Percentiles rank a stretch among this genome's conserved stretches.
Conservation (phyloP, 371 early-diverging fungal species). For the Syncephalastrum sp. region DNA sequence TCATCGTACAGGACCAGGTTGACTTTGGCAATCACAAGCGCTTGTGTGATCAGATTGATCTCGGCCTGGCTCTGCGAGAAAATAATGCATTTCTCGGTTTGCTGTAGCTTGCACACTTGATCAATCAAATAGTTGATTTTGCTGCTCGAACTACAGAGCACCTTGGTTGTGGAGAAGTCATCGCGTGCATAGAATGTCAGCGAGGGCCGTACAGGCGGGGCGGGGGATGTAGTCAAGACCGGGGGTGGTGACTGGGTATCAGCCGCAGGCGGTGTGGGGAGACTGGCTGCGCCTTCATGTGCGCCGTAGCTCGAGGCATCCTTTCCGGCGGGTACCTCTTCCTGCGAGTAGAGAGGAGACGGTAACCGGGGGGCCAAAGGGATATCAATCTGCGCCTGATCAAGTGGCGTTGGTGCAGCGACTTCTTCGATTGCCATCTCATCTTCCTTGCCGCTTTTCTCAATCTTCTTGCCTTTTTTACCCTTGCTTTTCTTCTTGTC, state of each 20-base stretch:
- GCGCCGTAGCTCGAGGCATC: too few relatives aligned
- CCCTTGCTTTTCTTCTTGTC: background rate
- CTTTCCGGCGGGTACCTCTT: too few relatives aligned
- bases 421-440: conserved; percentile 1
- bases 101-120: conserved; percentile 35
- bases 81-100: conserved; percentile 58
- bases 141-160: conserved; percentile 36
- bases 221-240: too few relatives aligned
- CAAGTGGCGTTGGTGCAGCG: too few relatives aligned
- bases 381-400: too few relatives aligned
- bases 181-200: conserved; percentile 21
- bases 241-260: background rate
- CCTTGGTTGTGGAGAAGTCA: conserved; percentile 16
- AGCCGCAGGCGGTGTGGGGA: background rate
- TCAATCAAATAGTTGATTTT: conserved; percentile 60
- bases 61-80: conserved; percentile 54
- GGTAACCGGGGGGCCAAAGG: too few relatives aligned
- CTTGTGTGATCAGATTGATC: conserved; percentile 46
- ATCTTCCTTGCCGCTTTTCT: conserved; percentile 1
- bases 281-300: background rate
- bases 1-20: conserved; percentile 58
- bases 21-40: conserved; percentile 51
- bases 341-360: too few relatives aligned
- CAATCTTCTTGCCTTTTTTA: conserved; percentile 3
- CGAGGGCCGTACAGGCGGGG: background rate